Evolutionary conservation across 1,284 basidiomycete species (phyloP).

Genomic region (Boletus sp.): DNA sequence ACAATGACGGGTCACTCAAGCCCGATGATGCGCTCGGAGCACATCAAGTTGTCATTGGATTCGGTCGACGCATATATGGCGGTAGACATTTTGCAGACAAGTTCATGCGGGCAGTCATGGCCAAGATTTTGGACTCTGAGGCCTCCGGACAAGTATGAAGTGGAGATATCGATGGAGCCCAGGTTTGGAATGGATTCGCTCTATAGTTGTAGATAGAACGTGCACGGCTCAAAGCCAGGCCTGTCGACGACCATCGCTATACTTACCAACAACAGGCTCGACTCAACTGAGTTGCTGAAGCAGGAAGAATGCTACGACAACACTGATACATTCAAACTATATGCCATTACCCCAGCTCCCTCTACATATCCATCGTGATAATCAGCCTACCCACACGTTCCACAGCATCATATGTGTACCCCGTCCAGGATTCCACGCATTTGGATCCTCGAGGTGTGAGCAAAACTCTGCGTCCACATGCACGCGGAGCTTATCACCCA

Average conservation of each 20-base stretch:
- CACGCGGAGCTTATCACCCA: neutral
- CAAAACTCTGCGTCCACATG: neutral
- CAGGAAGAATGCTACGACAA: too few species aligned
- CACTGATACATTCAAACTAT: neutral
- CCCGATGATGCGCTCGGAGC: neutral
- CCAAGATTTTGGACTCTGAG: neutral
- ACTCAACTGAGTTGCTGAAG: too few species aligned
- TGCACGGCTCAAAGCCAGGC: too few species aligned
- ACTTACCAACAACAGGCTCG: too few species aligned
- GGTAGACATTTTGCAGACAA: neutral
- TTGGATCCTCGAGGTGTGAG: neutral
- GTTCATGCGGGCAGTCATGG: neutral
- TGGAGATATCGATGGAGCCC: neutral
- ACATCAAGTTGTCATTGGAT: neutral
- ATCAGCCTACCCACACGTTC: conserved; percentile 4
- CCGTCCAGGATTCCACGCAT: neutral
- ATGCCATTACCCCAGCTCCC: too few species aligned
- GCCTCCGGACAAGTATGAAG: neutral
- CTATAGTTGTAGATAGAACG: too few species aligned
- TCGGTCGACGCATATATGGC: neutral
- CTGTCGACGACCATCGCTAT: too few species aligned
- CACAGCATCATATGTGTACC: conserved; percentile 6
- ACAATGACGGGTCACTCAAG: neutral
- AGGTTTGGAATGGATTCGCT: neutral
- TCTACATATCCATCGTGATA: too few species aligned